Percentiles rank a stretch among this genome's conserved stretches.
phyloP scores from a whole-genome alignment of 495 filamentous ascomycete genomes.

The Extremus antarcticus region DNA sequence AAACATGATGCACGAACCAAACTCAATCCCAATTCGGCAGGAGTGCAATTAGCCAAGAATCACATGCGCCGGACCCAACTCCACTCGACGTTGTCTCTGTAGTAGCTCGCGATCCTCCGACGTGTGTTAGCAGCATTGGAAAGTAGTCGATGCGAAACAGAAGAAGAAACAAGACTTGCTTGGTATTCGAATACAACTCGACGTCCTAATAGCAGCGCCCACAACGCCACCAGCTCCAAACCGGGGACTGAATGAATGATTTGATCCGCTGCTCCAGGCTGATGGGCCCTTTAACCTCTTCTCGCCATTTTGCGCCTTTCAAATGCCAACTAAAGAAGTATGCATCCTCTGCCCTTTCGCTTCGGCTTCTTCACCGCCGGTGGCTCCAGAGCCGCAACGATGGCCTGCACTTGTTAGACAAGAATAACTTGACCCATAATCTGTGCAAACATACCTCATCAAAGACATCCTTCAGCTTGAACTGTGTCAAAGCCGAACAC shows the following conservation, averaged over 20 bases:
- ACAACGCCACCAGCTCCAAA: constrained; percentile 6
- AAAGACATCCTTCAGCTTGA: constrained; percentile 97
- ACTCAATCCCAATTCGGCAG: constrained; percentile 4
- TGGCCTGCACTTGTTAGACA: constrained; percentile 21
- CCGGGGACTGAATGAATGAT: background rate
- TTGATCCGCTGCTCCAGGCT: background rate
- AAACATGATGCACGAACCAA: constrained; percentile 1
- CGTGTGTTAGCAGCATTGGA: no score
- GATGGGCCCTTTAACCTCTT: background rate
- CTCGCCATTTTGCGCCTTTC: background rate
- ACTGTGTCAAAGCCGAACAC: constrained; percentile 94
- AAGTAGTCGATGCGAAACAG: no score
- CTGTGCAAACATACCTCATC: constrained; percentile 65
- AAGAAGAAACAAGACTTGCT: constrained; percentile 5
- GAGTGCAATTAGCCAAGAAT: constrained; percentile 1
- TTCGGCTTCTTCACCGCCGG: constrained; percentile 22
- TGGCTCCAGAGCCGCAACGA: constrained; percentile 35
- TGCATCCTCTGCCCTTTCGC: constrained; percentile 20
- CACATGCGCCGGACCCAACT: background rate
- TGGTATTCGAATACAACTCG: background rate
- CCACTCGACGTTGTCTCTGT: background rate
- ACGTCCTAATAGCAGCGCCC: constrained; percentile 4
- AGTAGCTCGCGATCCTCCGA: no score
- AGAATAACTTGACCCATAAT: background rate
- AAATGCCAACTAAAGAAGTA: constrained; percentile 15